phyloP scores from a whole-genome alignment of 23 red algal species.

The Gracilaria domingensis region DNA sequence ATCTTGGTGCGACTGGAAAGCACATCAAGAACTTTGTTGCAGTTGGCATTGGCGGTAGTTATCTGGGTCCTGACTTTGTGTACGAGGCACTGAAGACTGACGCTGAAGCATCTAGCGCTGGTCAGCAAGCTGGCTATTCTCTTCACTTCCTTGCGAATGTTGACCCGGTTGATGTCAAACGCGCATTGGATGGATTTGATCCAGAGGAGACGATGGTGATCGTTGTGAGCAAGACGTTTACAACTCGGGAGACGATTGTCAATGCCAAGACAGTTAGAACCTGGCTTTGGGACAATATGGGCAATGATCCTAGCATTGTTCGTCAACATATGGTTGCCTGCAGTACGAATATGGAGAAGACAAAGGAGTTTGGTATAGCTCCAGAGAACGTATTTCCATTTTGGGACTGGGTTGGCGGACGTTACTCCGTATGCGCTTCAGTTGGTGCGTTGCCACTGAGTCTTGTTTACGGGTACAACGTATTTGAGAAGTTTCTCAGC shows the following conservation, averaged over 20 bases:
- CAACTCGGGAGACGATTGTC: constrained; percentile 91
- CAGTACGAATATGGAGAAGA: constrained; percentile 85
- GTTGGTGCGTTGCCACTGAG: constrained; percentile 94
- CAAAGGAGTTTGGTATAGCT: constrained; percentile 91
- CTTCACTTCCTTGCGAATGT: constrained; percentile 97
- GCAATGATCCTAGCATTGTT: constrained; percentile 53
- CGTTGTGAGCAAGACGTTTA: constrained; percentile 95
- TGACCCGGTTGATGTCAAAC: constrained; percentile 91
- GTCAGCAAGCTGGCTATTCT: constrained; percentile 43
- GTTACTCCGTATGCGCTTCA: constrained; percentile 96
- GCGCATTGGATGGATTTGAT: constrained; percentile 72
- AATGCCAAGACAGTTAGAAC: constrained; percentile 90
- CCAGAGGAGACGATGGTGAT: constrained; percentile 93
- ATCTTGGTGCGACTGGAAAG: constrained; percentile 83
- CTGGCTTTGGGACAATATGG: constrained; percentile 87
- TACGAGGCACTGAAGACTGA: constrained; percentile 92
- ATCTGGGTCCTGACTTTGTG: constrained; percentile 98
- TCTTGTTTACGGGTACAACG: constrained; percentile 86
- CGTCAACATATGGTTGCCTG: constrained; percentile 93
- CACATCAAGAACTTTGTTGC: constrained; percentile 86
- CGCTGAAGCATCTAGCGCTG: constrained; percentile 52
- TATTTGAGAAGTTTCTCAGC: constrained; percentile 78
- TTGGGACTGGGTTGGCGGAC: constrained; percentile 99
- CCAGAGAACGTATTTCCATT: constrained; percentile 91
- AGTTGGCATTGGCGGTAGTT: constrained; percentile 96